A percentile compares a stretch with the other conserved stretches of the same genome.
phyloP scores from a whole-genome alignment of 2,329 filamentous ascomycete species.

The Coniosporium tulheliwenetii region DNA sequence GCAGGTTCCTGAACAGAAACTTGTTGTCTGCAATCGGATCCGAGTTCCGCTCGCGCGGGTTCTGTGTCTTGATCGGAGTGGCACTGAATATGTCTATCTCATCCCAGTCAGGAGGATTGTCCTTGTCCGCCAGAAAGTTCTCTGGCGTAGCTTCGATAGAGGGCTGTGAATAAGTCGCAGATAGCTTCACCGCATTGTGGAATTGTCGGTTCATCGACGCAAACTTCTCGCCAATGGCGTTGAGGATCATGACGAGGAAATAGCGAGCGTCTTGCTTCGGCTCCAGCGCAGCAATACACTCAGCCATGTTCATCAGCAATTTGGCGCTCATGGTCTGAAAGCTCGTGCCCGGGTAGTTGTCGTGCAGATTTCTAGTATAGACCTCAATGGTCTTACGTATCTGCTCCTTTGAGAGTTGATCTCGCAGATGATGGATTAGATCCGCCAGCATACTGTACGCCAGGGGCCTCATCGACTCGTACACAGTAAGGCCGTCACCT shows the following conservation, averaged over 20 bases:
- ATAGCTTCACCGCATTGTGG: constrained; percentile 85
- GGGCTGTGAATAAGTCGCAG: constrained; percentile 58
- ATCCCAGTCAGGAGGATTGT: constrained; percentile 80
- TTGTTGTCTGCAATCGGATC: constrained; percentile 95
- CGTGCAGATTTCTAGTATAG: constrained; percentile 90
- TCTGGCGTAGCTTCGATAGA: constrained; percentile 49
- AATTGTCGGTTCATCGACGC: constrained; percentile 96
- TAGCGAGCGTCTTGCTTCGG: constrained; percentile 91
- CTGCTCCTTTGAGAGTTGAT: constrained; percentile 74
- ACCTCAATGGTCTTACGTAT: constrained; percentile 94
- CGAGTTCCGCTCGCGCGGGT: constrained; percentile 71
- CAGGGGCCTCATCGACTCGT: constrained; percentile 87
- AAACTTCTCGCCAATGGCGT: constrained; percentile 97
- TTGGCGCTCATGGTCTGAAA: constrained; percentile 99
- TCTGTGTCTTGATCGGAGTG: constrained; percentile 90
- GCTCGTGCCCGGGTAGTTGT: constrained; percentile 91
- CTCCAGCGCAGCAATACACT: constrained; percentile 86
- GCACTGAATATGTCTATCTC: constrained; percentile 96
- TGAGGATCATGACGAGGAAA: constrained; percentile 91
- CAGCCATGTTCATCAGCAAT: constrained; percentile 90
- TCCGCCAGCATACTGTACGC: constrained; percentile 98
- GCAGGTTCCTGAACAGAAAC: constrained; percentile 89
- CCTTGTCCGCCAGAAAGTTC: constrained; percentile 70
- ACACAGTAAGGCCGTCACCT: constrained; percentile 88
- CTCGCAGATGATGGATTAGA: constrained; percentile 90